phyloP scores from a whole-genome alignment of 352 stramenopile species.

The Phytophthora cryptogea region DNA sequence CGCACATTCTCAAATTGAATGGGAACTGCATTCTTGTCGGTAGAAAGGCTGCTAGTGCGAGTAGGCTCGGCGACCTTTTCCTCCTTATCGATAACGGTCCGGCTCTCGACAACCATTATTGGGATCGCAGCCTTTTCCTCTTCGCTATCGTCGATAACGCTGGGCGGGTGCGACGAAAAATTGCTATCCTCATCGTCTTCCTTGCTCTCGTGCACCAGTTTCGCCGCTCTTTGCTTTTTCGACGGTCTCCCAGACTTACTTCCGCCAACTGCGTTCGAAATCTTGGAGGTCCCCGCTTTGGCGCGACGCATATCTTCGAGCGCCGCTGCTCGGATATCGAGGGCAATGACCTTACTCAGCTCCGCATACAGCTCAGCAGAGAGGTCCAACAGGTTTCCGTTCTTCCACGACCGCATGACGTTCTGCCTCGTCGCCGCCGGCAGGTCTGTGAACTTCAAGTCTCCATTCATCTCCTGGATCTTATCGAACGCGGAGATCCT shows the following conservation, averaged over 20 bases:
- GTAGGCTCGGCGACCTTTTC: not conserved
- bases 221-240: conserved; percentile 19
- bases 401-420: conserved; percentile 42
- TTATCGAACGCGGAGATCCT: conserved; percentile 37
- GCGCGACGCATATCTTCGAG: conserved; percentile 36
- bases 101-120: conserved; percentile 14
- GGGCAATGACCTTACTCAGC: conserved; percentile 24
- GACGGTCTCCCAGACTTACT: conserved; percentile 8
- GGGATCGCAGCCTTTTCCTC: conserved; percentile 30
- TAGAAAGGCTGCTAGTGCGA: not conserved
- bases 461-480: conserved; percentile 40
- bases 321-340: conserved; percentile 30
- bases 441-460: conserved; percentile 29
- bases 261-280: conserved; percentile 1
- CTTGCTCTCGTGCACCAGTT: conserved; percentile 8
- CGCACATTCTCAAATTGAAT: not conserved
- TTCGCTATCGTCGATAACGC: conserved; percentile 27
- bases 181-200: conserved; percentile 26
- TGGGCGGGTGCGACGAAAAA: conserved; percentile 21
- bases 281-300: conserved; percentile 15
- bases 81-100: not conserved
- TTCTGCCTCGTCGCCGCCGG: conserved; percentile 14
- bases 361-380: conserved; percentile 30
- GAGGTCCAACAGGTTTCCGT: conserved; percentile 39
- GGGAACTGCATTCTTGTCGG: not conserved